Evolutionary conservation across 2,329 filamentous ascomycete species (phyloP).

Genomic region (Sporothrix brasiliensis): DNA sequence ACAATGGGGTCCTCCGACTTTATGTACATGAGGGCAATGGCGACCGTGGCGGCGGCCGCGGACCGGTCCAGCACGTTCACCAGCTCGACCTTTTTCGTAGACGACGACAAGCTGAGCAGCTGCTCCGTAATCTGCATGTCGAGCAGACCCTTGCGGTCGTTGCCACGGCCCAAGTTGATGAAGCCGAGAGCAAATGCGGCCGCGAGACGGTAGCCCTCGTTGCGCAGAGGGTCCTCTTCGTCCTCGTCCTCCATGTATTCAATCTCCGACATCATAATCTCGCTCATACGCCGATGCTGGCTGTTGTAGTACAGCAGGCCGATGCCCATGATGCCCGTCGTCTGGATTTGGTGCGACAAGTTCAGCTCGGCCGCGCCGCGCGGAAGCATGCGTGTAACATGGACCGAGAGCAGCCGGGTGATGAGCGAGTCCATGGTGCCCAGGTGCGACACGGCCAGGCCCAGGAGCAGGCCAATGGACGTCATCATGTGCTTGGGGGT

Average conservation of each 20-base stretch:
- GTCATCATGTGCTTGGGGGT: slow-evolving; percentile 99
- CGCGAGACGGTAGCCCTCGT: slow-evolving; percentile 94
- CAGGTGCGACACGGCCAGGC: slow-evolving; percentile 88
- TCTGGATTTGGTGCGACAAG: slow-evolving; percentile 88
- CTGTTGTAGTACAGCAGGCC: slow-evolving; percentile 92
- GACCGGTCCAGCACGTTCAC: slow-evolving; percentile 93
- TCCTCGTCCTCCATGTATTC: slow-evolving; percentile 81
- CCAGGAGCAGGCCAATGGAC: slow-evolving; percentile 90
- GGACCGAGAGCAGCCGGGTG: slow-evolving; percentile 88
- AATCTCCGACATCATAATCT: slow-evolving; percentile 97
- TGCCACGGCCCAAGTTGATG: slow-evolving; percentile 92
- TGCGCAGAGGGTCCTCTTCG: slow-evolving; percentile 81
- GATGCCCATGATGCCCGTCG: slow-evolving; percentile 95
- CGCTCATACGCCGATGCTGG: slow-evolving; percentile 96
- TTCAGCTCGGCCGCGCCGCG: slow-evolving; percentile 92
- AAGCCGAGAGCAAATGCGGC: slow-evolving; percentile 91
- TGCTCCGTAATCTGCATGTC: slow-evolving; percentile 94
- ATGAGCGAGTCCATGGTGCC: slow-evolving; percentile 98
- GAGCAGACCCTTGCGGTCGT: slow-evolving; percentile 82
- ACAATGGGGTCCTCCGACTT: slow-evolving; percentile 88
- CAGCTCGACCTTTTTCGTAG: slow-evolving; percentile 85
- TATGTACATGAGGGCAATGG: slow-evolving; percentile 91
- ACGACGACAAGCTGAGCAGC: slow-evolving; percentile 79
- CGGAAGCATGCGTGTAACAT: slow-evolving; percentile 92
- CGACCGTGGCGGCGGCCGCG: slow-evolving; percentile 89